Base-by-base conservation (phyloP, 2,329 filamentous ascomycete genomes). In the Raffaelea albimanens region DNA sequence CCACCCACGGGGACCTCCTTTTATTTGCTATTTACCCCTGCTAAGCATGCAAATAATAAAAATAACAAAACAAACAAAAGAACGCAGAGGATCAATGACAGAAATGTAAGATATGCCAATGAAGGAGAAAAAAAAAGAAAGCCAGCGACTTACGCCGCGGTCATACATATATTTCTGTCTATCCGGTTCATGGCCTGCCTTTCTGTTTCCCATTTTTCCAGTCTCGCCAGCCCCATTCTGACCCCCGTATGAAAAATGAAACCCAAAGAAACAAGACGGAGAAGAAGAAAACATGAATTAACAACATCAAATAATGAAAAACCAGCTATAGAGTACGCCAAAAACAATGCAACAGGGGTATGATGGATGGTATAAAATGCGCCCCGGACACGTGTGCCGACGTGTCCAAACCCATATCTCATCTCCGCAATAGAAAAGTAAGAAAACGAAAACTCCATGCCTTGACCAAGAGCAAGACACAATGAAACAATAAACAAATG, bases 121-220 rank as follows among this genome's bases (percentile, higher is more conserved):
- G n/a, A n/a, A n/a, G n/a, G 16, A 45, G 11, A 23, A 25, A 8
- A n/a, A 21, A 20, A 23, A 19, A 25, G 3, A 33, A 43, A 16
- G n/a, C n/a, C n/a, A n/a, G 25, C 25, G 25, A 13, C 25, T 29
- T 13, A 29, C 25, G 25, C 13, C 25, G 25, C 25, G 25, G 7
- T 29, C 25, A 29, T 29, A 29, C 25, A 29, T 29, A 29, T 29
- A 29, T 7, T 29, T 29, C 25, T 29, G 13, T 29, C 25, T 29
- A 29, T 29, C 25, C 25, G 25, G 25, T 29, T n/a, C 25, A 29
- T 29, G 25, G 8, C 10, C 44, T 25, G 18, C 20, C 44, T 16
- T 41, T 21, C 40, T 23, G 4, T 14, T 33, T 25, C 21, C 43
- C 43, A 20, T 47, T 43, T 47, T 47, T 22, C 45, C 40, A 39